Percentiles rank a stretch among this genome's conserved stretches.
Evolutionary conservation across 768 basidiomycete genomes (phyloP).

Genomic region (Phaeolepiota aurea): DNA sequence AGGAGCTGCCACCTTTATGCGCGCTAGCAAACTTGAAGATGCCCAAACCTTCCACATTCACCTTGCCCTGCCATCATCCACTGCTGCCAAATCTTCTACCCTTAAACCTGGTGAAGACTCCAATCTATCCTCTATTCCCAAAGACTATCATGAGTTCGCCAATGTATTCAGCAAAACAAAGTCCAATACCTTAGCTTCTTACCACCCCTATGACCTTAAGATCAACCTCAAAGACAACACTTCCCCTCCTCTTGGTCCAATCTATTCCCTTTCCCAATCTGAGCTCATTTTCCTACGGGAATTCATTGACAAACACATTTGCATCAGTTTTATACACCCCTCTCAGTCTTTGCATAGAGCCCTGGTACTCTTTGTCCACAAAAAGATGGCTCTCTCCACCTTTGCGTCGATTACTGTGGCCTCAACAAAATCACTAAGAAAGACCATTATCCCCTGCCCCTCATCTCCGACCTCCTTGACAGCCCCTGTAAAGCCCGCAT

Average conservation of each 20-base stretch:
- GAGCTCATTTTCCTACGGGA: background rate
- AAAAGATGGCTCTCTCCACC: slow-evolving; percentile 2
- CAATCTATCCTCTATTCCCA: background rate
- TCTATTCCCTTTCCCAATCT: no score
- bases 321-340: no score
- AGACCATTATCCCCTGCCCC: slow-evolving; percentile 19
- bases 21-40: slow-evolving; percentile 3
- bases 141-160: background rate
- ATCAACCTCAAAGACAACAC: slow-evolving; percentile 1
- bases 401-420: slow-evolving; percentile 2
- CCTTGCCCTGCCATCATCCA: background rate
- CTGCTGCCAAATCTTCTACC: background rate
- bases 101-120: no score
- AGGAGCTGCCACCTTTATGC: slow-evolving; percentile 3
- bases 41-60: slow-evolving; percentile 2
- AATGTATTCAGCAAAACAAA: slow-evolving; percentile 1
- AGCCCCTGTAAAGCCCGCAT: slow-evolving; percentile 15
- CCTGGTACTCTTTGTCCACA: no score
- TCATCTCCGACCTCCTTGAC: slow-evolving; percentile 20
- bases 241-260: background rate
- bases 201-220: slow-evolving; percentile 6
- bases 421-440: slow-evolving; percentile 14
- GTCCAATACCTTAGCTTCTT: slow-evolving; percentile 4
- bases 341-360: background rate
- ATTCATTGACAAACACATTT: background rate